A percentile compares a stretch with the other conserved stretches of the same genome.
These are phyloP conservation scores for Colletotrichum spaethianum DNA, from an alignment of 2,329 filamentous ascomycete species.

Conservation along the genomic window DNA sequence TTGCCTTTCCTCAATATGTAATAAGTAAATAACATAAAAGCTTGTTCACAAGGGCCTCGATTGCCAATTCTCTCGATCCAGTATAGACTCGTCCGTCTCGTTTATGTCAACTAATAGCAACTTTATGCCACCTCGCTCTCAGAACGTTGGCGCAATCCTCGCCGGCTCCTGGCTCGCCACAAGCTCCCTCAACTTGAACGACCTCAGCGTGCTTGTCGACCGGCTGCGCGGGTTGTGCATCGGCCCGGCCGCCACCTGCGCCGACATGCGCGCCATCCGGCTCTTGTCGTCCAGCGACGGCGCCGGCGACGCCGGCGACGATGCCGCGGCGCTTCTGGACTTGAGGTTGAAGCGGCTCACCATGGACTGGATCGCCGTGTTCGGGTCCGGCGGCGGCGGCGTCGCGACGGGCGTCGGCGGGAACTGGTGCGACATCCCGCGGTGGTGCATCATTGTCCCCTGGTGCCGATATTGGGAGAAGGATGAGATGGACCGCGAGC, in stretches of 20 bases:
- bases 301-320: slow-evolving; percentile 42
- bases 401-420: slow-evolving; percentile 45
- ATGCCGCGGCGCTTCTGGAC: slow-evolving; percentile 43
- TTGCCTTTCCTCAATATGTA: no score
- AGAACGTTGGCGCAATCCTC: slow-evolving; percentile 31
- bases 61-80: neutral
- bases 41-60: neutral
- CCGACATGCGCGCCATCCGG: slow-evolving; percentile 25
- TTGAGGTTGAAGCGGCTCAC: slow-evolving; percentile 52
- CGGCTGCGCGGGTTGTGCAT: slow-evolving; percentile 27
- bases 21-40: neutral
- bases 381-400: slow-evolving; percentile 47
- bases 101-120: neutral
- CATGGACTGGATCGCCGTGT: slow-evolving; percentile 50
- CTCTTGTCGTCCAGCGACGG: slow-evolving; percentile 40
- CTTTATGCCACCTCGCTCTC: neutral
- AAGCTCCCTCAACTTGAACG: slow-evolving; percentile 43
- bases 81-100: neutral
- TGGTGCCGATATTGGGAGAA: neutral
- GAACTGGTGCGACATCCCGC: slow-evolving; percentile 15
- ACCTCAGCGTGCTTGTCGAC: slow-evolving; percentile 44
- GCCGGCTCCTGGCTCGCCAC: slow-evolving; percentile 35
- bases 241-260: slow-evolving; percentile 9
- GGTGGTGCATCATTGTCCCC: slow-evolving; percentile 16
- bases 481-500: slow-evolving; percentile 21